These are phyloP conservation scores for Larix kaempferi DNA, from an alignment of 75 land plant species.

Conservation along the genomic window DNA sequence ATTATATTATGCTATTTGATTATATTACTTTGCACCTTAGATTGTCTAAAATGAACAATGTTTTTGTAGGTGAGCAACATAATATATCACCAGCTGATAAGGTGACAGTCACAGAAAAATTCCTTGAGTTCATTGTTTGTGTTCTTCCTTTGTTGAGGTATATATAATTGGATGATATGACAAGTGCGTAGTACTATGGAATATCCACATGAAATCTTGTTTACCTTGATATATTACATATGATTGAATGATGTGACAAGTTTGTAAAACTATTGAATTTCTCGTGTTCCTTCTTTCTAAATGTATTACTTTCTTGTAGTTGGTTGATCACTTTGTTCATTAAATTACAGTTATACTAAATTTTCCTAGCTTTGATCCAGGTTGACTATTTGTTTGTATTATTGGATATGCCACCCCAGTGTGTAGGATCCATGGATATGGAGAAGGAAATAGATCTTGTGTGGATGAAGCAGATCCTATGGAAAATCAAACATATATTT, in stretches of 20 bases:
- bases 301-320: too few species aligned
- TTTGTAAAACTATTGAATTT: neutral
- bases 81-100: constrained; percentile 73
- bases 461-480: too few species aligned
- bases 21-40: neutral
- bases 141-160: constrained; percentile 89
- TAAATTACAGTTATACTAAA: too few species aligned
- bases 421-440: too few species aligned
- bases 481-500: too few species aligned
- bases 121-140: constrained; percentile 71
- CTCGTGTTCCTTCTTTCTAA: too few species aligned
- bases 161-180: neutral
- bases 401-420: too few species aligned
- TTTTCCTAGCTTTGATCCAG: too few species aligned
- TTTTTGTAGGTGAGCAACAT: constrained; percentile 47
- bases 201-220: neutral
- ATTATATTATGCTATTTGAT: neutral
- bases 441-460: too few species aligned
- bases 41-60: neutral
- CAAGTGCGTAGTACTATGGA: neutral
- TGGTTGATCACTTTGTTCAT: too few species aligned
- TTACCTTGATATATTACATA: constrained; percentile 7
- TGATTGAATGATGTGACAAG: neutral
- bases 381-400: too few species aligned
- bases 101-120: constrained; percentile 61